Base-by-base conservation (phyloP, 78 protist genomes). In the Dictyostelium purpureum region DNA sequence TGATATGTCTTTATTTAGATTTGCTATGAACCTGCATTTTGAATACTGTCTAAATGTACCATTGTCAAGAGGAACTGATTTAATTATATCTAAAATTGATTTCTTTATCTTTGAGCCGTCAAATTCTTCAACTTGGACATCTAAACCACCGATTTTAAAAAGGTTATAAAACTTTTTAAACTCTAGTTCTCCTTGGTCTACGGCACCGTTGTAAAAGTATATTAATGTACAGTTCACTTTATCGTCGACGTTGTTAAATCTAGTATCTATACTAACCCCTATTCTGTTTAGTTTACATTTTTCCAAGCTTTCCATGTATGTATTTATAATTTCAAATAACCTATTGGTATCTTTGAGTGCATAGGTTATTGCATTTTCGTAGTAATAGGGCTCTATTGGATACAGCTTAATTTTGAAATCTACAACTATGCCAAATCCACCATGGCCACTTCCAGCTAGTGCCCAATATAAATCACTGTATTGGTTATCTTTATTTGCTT, bases 391-490 rank as follows among this genome's bases (percentile, higher is more conserved):
- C n/a, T n/a, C n/a, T n/a, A n/a, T n/a, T n/a, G n/a, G n/a, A n/a
- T n/a, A n/a, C n/a, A n/a, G n/a, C n/a, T n/a, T n/a, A n/a, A n/a
- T n/a, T 24, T 35, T 71, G 40, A 81, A 2, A 28, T 40, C 38
- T 7, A 82, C 74, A 38, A 87, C 83, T 21, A 89, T 43, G 40
- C 94, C 94, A 6, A 77, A 89, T 26, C 71, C 28, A 45, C 70
- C 73, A 45, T 77, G 87, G 38, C 94, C 94, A 52, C 57, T 87
- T 19, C 94, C 94, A 28, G 88, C 51, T 2, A 79, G 73, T n/a
- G 94, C 94, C 87, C 83, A 89, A 52, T 35, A 89, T 47, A 89
- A 51, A 10, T 75, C 94, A 19, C 79, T 7, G 81, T 89, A 35
- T 38, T 35, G n/a, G n/a, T n/a, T n/a, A n/a, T n/a, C n/a, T n/a